Percentiles rank a stretch among this genome's conserved stretches.
Conservation (phyloP, 495 filamentous ascomycete species). For the Neurospora discreta region DNA sequence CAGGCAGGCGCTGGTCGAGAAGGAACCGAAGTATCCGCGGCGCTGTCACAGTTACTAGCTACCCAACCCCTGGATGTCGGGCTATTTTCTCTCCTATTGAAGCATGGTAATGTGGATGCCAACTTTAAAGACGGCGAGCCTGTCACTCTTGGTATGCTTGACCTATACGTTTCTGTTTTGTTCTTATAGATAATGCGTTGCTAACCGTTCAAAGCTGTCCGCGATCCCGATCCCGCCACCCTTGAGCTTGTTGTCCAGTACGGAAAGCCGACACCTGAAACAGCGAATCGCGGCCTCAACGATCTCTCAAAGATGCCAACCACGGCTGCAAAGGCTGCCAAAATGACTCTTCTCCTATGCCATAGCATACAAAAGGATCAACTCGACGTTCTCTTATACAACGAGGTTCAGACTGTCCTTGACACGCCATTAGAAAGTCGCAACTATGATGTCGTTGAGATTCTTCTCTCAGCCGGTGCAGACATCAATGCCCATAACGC, state of each 20-base stretch:
- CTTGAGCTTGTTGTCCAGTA: constrained; percentile 32
- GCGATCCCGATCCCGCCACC: constrained; percentile 23
- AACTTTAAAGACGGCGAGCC: constrained; percentile 28
- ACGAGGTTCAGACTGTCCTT: constrained; percentile 30
- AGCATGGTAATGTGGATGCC: constrained; percentile 31
- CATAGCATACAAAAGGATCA: constrained; percentile 24
- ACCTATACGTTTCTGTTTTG: no score
- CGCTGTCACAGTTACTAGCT: constrained; percentile 21
- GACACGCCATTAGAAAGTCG: constrained; percentile 16
- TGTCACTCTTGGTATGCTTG: constrained; percentile 18
- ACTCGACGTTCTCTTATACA: constrained; percentile 22
- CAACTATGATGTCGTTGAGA: constrained; percentile 19
- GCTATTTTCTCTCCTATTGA: constrained; percentile 27
- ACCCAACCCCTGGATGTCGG: constrained; percentile 25
- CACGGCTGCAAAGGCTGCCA: constrained; percentile 24
- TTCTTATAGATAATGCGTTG: neutral
- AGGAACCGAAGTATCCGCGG: constrained; percentile 23
- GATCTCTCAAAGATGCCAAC: constrained; percentile 20
- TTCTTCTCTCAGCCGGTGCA: constrained; percentile 32
- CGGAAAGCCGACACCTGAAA: constrained; percentile 24
- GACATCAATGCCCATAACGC: constrained; percentile 33
- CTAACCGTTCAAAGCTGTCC: constrained; percentile 17
- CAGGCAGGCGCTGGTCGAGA: constrained; percentile 25
- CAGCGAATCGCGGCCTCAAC: constrained; percentile 23
- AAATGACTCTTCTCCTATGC: constrained; percentile 26